Conservation (phyloP, 2,329 filamentous ascomycete species). For the Pyrenophora graminea region DNA sequence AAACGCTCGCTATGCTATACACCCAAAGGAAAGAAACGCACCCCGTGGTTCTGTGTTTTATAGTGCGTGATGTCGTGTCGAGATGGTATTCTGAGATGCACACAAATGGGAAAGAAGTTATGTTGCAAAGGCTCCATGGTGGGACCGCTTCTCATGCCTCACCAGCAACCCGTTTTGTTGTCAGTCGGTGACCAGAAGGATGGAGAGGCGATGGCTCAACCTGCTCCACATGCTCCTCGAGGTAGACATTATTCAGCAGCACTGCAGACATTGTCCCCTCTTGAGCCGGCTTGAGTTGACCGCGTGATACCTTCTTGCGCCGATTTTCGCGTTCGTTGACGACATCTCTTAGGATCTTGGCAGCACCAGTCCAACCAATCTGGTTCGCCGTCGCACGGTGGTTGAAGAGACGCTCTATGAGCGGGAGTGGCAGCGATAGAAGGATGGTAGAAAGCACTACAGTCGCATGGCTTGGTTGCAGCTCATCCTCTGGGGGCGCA, state of each 20-base stretch:
- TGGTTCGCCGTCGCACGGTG: constrained; percentile 58
- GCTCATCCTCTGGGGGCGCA: constrained; percentile 53
- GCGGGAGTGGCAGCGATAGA: constrained; percentile 69
- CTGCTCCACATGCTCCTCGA: constrained; percentile 42
- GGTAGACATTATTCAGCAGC: constrained; percentile 35
- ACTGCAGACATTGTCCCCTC: constrained; percentile 23
- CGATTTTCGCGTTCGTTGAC: constrained; percentile 51
- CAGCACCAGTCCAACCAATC: constrained; percentile 47
- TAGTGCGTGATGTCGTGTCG: constrained; percentile 8
- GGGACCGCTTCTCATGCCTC: constrained; percentile 9
- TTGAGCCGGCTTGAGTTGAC: constrained; percentile 28
- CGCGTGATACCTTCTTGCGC: constrained; percentile 39
- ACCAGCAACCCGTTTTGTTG: constrained; percentile 18
- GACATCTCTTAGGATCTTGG: constrained; percentile 48
- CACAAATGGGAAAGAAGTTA: not conserved
- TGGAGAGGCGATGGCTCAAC: constrained; percentile 44
- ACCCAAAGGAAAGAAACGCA: constrained; percentile 25
- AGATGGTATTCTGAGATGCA: constrained; percentile 11
- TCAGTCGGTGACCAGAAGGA: constrained; percentile 45
- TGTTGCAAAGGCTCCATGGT: not conserved
- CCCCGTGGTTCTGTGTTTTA: constrained; percentile 21
- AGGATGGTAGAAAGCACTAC: constrained; percentile 67
- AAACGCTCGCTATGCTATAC: constrained; percentile 45
- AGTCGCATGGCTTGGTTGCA: constrained; percentile 47
- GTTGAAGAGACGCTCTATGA: constrained; percentile 69